Evolutionary conservation across 2,329 filamentous ascomycete species (phyloP).

Genomic region (Fusarium guadeloupense): DNA sequence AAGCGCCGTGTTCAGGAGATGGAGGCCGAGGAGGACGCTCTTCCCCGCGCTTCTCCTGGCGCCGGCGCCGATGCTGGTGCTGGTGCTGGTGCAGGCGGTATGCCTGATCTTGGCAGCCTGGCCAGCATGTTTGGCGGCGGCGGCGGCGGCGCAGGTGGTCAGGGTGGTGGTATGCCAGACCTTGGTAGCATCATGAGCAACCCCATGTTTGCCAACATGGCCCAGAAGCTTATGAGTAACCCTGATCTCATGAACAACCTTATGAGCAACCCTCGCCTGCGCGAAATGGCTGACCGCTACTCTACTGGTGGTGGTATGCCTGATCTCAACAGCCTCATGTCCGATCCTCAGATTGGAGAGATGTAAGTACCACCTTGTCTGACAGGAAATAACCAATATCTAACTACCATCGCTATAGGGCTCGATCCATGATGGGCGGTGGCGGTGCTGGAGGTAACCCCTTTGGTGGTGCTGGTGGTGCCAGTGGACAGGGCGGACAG

Average conservation of each 20-base stretch:
- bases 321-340: slow-evolving; percentile 86
- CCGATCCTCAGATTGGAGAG: slow-evolving; percentile 88
- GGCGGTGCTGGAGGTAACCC: slow-evolving; percentile 38
- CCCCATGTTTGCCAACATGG: slow-evolving; percentile 98
- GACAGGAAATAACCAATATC: neutral
- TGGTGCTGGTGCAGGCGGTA: slow-evolving; percentile 51
- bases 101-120: slow-evolving; percentile 76
- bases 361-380: slow-evolving; percentile 71
- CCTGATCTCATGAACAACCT: slow-evolving; percentile 90
- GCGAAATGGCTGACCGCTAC: slow-evolving; percentile 87
- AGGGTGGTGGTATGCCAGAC: slow-evolving; percentile 86
- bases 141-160: slow-evolving; percentile 66
- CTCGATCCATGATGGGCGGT: slow-evolving; percentile 58
- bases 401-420: slow-evolving; percentile 47
- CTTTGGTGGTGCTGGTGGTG: slow-evolving; percentile 43
- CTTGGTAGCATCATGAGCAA: slow-evolving; percentile 90
- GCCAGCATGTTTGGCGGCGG: slow-evolving; percentile 76
- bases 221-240: slow-evolving; percentile 96
- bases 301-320: slow-evolving; percentile 85
- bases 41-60: slow-evolving; percentile 60
- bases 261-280: slow-evolving; percentile 91
- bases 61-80: slow-evolving; percentile 63
- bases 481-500: slow-evolving; percentile 9
- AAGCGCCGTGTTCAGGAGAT: slow-evolving; percentile 87
- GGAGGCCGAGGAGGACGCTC: slow-evolving; percentile 56